Evolutionary conservation across 225 moss, liverwort and hornwort genomes (phyloP), one percentile per base, ranked within the genome.

Genomic region (Sphagnum tenellum): DNA sequence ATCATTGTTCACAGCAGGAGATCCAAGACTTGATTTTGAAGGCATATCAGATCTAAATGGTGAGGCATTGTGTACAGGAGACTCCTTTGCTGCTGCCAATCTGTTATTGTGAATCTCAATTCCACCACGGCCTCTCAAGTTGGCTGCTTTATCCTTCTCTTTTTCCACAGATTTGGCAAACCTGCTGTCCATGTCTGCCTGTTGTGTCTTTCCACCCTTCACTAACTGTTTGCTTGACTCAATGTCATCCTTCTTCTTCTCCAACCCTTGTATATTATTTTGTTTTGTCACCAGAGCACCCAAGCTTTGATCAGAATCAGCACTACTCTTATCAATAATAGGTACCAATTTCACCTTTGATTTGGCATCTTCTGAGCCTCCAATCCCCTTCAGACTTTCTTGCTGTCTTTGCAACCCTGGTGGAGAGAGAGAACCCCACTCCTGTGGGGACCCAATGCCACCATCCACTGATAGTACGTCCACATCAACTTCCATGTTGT

Each of bases 381-480:
- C 68, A 75, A 61, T 47, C 46, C 78, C 82, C 71, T 67, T 66
- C 56, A 29, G 1, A 29, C 69, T 73, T 29, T 71, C 84, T 60
- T 67, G 78, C 48, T 50, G 7, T 62, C 77, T 79, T n/a, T 75
- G 76, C 59, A 75, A 79, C 9, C 69, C 77, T 44, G 74, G 65
- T 56, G 88, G 85, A 69, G 88, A 83, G 11, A 61, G 50, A 70
- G 74, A 74, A 50, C 75, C 86, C 62, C 71, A 60, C 63, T 84
- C 75, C 56, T 77, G 74, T 12, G 82, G 98, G 12, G 87, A 89
- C 50, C 70, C 80, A 63, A 68, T 79, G 66, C 79, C 88, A 49
- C 90, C 92, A 48, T 77, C 83, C 72, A 80, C 77, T 45, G 89
- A 90, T 56, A 89, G 83, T 9, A 90, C 93, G 70, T 99, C 98